Conservation (phyloP, 1,139 yeast genomes). For the Waltiozyma sp. region DNA sequence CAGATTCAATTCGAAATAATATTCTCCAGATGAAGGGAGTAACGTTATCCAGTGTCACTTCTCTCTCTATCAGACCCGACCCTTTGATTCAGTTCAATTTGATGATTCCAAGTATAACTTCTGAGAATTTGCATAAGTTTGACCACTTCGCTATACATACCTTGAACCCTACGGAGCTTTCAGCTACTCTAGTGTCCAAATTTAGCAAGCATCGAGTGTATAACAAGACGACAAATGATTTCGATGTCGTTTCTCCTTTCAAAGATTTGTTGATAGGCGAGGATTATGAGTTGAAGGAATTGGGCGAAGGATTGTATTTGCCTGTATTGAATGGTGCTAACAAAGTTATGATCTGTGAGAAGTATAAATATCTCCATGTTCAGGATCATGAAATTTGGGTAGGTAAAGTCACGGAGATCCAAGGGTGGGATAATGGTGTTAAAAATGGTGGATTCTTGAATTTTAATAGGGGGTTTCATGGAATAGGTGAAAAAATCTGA, state of each 20-base stretch:
- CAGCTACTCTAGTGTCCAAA: slow-evolving; percentile 43
- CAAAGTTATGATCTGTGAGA: slow-evolving; percentile 53
- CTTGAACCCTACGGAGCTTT: slow-evolving; percentile 42
- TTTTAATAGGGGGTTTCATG: slow-evolving; percentile 50
- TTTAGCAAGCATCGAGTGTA: slow-evolving; percentile 48
- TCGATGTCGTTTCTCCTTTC: slow-evolving; percentile 20
- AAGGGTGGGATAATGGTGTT: slow-evolving; percentile 7
- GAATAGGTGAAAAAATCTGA: slow-evolving; percentile 25
- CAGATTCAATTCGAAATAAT: background rate
- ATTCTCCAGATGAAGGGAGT: slow-evolving; percentile 36
- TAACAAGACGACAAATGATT: slow-evolving; percentile 10
- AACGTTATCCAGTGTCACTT: slow-evolving; percentile 73
- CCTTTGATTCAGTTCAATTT: slow-evolving; percentile 75
- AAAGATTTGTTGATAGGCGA: slow-evolving; percentile 20
- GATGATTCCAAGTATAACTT: slow-evolving; percentile 74
- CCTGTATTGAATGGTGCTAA: slow-evolving; percentile 56
- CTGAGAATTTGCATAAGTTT: slow-evolving; percentile 46
- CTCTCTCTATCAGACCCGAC: slow-evolving; percentile 60
- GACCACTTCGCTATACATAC: slow-evolving; percentile 63
- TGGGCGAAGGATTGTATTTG: slow-evolving; percentile 25
- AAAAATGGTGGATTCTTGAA: slow-evolving; percentile 33
- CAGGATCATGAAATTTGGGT: slow-evolving; percentile 88
- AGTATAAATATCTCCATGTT: slow-evolving; percentile 40
- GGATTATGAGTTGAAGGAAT: slow-evolving; percentile 19
- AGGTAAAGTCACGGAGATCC: slow-evolving; percentile 49